These are phyloP conservation scores for Komagataella pseudopastoris DNA, from an alignment of 805 yeast genomes.

Conservation along the genomic window DNA sequence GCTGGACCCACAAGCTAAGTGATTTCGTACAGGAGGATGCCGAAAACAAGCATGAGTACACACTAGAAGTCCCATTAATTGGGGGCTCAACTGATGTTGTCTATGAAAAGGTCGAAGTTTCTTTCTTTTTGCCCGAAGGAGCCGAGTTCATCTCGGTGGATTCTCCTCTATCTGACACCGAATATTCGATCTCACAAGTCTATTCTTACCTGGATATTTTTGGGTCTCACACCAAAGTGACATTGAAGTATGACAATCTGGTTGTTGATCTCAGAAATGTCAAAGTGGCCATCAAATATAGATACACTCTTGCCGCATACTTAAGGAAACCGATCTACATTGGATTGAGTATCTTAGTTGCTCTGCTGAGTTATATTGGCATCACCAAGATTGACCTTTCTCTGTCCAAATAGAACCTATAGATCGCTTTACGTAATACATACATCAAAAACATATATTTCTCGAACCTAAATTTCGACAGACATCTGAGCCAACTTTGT, in stretches of 20 bases:
- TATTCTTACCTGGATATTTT: slow-evolving; percentile 59
- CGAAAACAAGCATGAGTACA: slow-evolving; percentile 31
- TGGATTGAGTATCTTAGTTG: slow-evolving; percentile 47
- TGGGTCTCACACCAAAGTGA: slow-evolving; percentile 66
- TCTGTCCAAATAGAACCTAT: not conserved
- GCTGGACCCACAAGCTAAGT: slow-evolving; percentile 64
- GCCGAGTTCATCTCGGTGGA: slow-evolving; percentile 44
- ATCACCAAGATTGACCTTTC: slow-evolving; percentile 30
- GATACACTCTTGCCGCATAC: slow-evolving; percentile 37
- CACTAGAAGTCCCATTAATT: slow-evolving; percentile 57
- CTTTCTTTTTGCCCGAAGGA: slow-evolving; percentile 78
- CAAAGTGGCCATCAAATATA: slow-evolving; percentile 49
- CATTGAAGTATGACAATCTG: slow-evolving; percentile 43
- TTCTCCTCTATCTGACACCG: slow-evolving; percentile 35
- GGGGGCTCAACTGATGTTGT: slow-evolving; percentile 60
- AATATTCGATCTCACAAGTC: slow-evolving; percentile 14
- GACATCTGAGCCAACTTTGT: not conserved
- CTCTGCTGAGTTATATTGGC: slow-evolving; percentile 39
- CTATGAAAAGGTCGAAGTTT: slow-evolving; percentile 45
- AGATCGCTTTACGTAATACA: not conserved
- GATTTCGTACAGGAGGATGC: slow-evolving; percentile 32
- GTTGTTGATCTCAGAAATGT: slow-evolving; percentile 53
- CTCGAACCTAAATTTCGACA: not conserved
- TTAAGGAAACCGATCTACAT: slow-evolving; percentile 55
- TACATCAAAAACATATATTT: not conserved